Evolutionary conservation across 371 early-diverging fungal species (phyloP).

Genomic region (Rhizopus microsporus): DNA sequence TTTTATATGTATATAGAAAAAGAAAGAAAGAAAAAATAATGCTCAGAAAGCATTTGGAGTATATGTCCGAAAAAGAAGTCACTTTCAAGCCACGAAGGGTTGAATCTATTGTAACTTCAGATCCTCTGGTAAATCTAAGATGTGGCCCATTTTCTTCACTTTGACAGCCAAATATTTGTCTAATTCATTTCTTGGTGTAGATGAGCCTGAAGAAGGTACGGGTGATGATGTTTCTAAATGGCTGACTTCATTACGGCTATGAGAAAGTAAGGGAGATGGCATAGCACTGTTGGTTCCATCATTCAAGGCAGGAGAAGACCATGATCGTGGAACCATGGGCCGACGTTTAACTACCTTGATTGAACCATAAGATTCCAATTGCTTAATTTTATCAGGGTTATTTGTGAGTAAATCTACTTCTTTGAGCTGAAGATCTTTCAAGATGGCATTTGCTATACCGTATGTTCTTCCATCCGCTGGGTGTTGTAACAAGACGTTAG

Average conservation of each 20-base stretch:
- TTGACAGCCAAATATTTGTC: conserved; percentile 85
- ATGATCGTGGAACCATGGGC: conserved; percentile 88
- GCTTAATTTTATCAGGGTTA: conserved; percentile 92
- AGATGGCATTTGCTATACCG: conserved; percentile 88
- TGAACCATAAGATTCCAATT: conserved; percentile 66
- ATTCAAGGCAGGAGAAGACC: conserved; percentile 44
- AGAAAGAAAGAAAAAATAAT: conserved; percentile 1
- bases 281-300: conserved; percentile 20
- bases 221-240: conserved; percentile 17
- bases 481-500: conserved; percentile 87
- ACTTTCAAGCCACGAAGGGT: conserved; percentile 9
- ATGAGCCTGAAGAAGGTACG: conserved; percentile 21
- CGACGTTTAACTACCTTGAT: conserved; percentile 81
- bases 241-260: conserved; percentile 1
- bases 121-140: conserved; percentile 71
- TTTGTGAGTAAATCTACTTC: conserved; percentile 87
- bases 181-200: conserved; percentile 58
- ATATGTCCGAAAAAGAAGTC: conserved; percentile 7
- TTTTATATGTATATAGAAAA: conserved; percentile 11
- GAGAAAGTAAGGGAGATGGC: conserved; percentile 18
- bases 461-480: conserved; percentile 93
- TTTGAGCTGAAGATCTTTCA: conserved; percentile 74
- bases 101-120: conserved; percentile 11
- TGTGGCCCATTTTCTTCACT: conserved; percentile 86
- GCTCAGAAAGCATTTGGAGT: neutral